Evolutionary conservation across 2,329 filamentous ascomycete genomes (phyloP), one percentile per base, ranked within the genome.

Genomic region (Chaetomiaceae sp.): DNA sequence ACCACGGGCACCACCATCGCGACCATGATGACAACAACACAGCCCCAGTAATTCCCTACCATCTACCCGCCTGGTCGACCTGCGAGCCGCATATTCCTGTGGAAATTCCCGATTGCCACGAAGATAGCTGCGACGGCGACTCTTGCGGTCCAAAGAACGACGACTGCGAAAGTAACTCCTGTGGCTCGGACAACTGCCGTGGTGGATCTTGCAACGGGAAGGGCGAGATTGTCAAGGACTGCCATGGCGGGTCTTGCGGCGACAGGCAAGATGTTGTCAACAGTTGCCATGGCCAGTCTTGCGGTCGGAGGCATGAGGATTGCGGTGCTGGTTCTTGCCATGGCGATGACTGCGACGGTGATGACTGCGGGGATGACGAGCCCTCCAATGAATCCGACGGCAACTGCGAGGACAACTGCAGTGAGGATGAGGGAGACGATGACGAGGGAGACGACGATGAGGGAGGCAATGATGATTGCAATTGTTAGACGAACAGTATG

Each of bases 21-120:
- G 33, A 40, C 7, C 7, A 23, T 23, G 16, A 34, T 2, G 29
- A 30, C 8, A 29, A 21, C n/a, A 5, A 20, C 21, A 34, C 30
- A 5, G 4, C 8, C 11, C 50, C 42, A 2, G 5, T 23, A 1
- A 16, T 25, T 20, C 50, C 42, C 23, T 34, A 20, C 25, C 36
- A 23, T n/a, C 13, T n/a, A 7, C 43, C 21, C 9, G 23, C 6
- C 4, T 52, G 50, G 50, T 38, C 50, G 16, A 29, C 27, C 18
- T 52, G 50, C 29, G 42, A 52, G 36, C 50, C 50, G 8, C 34
- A 42, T 9, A 11, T 52, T 18, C 48, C 48, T 13, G 9, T 7
- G 14, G 20, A 16, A 1, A n/a, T 25, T 14, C 18, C 8, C 16
- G 36, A 34, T 10, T 48, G 34, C 36, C 34, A 48, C 8, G 45